Base-by-base conservation (phyloP, 2,329 filamentous ascomycete genomes). In the Penicillium sp. region DNA sequence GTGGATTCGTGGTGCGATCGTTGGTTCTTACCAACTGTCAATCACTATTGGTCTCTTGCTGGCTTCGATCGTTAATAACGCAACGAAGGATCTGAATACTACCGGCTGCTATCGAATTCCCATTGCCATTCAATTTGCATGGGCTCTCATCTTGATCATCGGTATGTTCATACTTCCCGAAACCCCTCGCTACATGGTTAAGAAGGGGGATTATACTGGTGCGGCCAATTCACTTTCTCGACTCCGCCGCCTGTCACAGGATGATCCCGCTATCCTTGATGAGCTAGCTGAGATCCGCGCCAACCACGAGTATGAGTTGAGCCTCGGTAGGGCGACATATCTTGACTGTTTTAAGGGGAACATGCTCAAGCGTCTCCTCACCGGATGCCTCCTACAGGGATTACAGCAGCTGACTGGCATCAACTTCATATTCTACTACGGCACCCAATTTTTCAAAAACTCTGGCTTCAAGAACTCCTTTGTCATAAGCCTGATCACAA, bases 181-280 rank as follows among this genome's bases (percentile, higher is more conserved):
- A 72, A 92, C 90, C 0, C 91, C 91, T 35, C 88, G 91, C 64
- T 95, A 88, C 82, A 91, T 86, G 68, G 89, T 96, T 78, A 92
- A 91, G 81, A 86, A 85, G 70, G 88, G 88, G 19, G 19, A 19
- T 19, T 19, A 19, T 19, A 19, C 19, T 19, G 19, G 19, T 19
- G 19, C 19, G 19, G 19, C 19, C 19, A 19, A 19, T 19, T 19
- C 19, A 19, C 19, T 19, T 19, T 19, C 19, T 19, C 19, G 19
- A 58, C 84, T 44, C n/a, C 21, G 42, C 2, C 21, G 42, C 13
- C 21, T 26, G 4, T 11, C 42, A 7, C 5, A 23, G 13, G 42
- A 26, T 44, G 11, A 23, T 25, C 23, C 42, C 9, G 21, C 6
- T 7, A 16, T 44, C 4, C 21, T 14, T 3, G 42, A 13, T 14